phyloP scores from a whole-genome alignment of 441 rosid genomes.

The Hypseocharis bilobata region DNA sequence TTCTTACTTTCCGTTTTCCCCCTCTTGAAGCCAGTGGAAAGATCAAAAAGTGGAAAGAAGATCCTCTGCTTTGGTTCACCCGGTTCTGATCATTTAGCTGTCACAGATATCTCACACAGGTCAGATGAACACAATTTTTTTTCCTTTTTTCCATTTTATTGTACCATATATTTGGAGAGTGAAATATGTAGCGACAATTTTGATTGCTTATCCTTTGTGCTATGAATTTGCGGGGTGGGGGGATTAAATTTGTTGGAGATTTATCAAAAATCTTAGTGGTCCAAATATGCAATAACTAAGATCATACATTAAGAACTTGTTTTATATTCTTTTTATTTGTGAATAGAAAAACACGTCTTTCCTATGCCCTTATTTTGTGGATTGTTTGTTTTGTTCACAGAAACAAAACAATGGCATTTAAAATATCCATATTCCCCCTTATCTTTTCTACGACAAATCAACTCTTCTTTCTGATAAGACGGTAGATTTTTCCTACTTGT shows the following conservation, averaged over 20 bases:
- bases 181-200: conserved; percentile 23
- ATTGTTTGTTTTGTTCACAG: conserved; percentile 4
- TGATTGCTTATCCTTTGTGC: conserved; percentile 29
- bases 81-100: conserved; percentile 19
- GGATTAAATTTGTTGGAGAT: not conserved
- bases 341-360: conserved; percentile 20
- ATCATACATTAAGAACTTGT: conserved; percentile 16
- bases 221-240: conserved; percentile 25
- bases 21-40: conserved; percentile 30
- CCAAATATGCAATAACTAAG: conserved; percentile 15
- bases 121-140: conserved; percentile 35
- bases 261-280: not conserved
- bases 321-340: conserved; percentile 29
- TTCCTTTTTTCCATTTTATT: conserved; percentile 8
- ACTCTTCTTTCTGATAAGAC: conserved; percentile 14
- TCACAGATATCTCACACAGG: conserved; percentile 31
- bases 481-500: conserved; percentile 23
- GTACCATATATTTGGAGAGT: conserved; percentile 18
- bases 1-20: conserved; percentile 2
- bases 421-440: conserved; percentile 1
- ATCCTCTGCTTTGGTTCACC: conserved; percentile 21
- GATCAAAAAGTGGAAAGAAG: conserved; percentile 27
- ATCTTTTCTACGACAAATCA: conserved; percentile 18
- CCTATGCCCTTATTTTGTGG: conserved; percentile 18
- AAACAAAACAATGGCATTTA: conserved; percentile 20